Percentiles rank a stretch among this genome's conserved stretches.
phyloP scores from a whole-genome alignment of 352 stramenopile genomes.

The Globisporangium splendens region DNA sequence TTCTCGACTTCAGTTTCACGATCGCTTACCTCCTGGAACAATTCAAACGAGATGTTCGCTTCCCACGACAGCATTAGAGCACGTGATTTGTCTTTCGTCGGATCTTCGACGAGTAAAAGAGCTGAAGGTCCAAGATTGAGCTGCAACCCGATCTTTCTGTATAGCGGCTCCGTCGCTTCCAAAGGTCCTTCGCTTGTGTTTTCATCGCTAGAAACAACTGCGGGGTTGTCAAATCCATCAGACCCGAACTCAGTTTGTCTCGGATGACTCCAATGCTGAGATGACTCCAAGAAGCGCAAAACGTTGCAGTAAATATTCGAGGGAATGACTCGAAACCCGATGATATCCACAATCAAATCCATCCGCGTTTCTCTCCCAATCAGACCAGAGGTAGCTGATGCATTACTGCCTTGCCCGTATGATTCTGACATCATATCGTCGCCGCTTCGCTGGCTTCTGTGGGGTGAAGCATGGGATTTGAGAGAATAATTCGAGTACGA shows the following conservation, averaged over 20 bases:
- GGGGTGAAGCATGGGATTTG: conserved; percentile 7
- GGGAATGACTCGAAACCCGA: conserved; percentile 74
- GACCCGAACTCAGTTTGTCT: background rate
- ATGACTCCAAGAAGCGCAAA: conserved; percentile 57
- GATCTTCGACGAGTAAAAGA: conserved; percentile 73
- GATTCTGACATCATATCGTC: conserved; percentile 8
- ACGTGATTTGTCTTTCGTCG: conserved; percentile 59
- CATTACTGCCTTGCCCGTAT: conserved; percentile 2
- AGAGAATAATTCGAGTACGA: conserved; percentile 8
- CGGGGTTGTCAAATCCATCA: background rate
- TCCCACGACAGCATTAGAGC: conserved; percentile 84
- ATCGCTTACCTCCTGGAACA: conserved; percentile 35
- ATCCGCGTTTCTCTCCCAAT: conserved; percentile 41
- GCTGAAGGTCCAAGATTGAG: conserved; percentile 65
- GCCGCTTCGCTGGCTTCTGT: conserved; percentile 10
- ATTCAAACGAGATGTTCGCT: conserved; percentile 54
- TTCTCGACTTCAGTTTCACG: conserved; percentile 10
- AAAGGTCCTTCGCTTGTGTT: conserved; percentile 3
- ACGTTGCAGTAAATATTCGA: conserved; percentile 83
- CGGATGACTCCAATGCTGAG: conserved; percentile 18
- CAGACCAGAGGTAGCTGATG: background rate
- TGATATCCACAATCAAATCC: conserved; percentile 65
- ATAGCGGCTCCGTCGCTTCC: conserved; percentile 20
- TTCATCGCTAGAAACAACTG: background rate
- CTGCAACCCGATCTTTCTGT: conserved; percentile 48